These are phyloP conservation scores for Dothidotthia symphoricarpi DNA, from an alignment of 2,329 filamentous ascomycete genomes.

Conservation along the genomic window DNA sequence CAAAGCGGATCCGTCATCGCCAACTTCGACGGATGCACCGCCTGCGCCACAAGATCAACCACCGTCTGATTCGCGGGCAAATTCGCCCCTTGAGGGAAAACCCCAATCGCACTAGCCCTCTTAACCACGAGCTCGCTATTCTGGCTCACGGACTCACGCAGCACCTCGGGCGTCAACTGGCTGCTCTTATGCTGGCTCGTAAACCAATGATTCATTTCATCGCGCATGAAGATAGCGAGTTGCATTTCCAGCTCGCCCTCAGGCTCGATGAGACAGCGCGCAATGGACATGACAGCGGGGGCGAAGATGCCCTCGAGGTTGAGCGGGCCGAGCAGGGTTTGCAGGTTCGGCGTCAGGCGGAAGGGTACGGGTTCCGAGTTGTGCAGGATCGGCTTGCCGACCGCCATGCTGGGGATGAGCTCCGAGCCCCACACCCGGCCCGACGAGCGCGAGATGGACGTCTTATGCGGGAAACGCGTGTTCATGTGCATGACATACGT, in stretches of 20 bases:
- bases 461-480: conserved; percentile 91
- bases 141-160: conserved; percentile 75
- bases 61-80: conserved; percentile 95
- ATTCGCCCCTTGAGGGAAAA: conserved; percentile 68
- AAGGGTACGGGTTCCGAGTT: conserved; percentile 96
- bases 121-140: conserved; percentile 94
- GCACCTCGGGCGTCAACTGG: conserved; percentile 58
- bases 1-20: conserved; percentile 87
- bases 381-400: conserved; percentile 82
- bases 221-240: conserved; percentile 88
- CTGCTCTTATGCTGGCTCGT: conserved; percentile 69
- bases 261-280: conserved; percentile 86
- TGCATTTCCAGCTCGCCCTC: conserved; percentile 84
- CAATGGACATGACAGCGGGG: conserved; percentile 94
- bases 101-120: conserved; percentile 79
- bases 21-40: conserved; percentile 87
- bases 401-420: conserved; percentile 84
- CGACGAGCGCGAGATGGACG: conserved; percentile 80
- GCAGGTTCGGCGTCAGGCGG: conserved; percentile 92
- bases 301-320: conserved; percentile 95
- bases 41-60: conserved; percentile 88
- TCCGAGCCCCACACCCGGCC: conserved; percentile 97
- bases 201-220: conserved; percentile 98
- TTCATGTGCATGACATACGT: conserved; percentile 98
- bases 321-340: conserved; percentile 92